phyloP scores from a whole-genome alignment of 2,329 filamentous ascomycete species.

The Albophoma yamanashiensis region DNA sequence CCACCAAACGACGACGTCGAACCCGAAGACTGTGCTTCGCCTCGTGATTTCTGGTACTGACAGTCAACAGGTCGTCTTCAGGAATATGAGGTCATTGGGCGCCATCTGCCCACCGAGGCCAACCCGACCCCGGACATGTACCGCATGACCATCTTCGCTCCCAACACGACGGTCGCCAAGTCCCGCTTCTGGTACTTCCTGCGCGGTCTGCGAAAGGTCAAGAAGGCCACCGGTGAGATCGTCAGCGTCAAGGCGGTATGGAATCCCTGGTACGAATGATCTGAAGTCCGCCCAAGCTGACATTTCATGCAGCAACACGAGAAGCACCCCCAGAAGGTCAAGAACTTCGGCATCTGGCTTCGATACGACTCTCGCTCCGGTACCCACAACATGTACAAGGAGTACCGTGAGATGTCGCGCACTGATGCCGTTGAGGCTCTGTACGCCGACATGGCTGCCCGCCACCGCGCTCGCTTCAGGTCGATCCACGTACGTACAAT shows the following conservation, averaged over 20 bases:
- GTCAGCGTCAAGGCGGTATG: conserved; percentile 88
- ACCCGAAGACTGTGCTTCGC: background rate
- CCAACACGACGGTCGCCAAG: conserved; percentile 97
- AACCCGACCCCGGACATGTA: conserved; percentile 98
- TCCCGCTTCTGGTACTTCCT: conserved; percentile 99
- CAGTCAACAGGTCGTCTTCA: conserved; percentile 78
- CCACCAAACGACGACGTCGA: background rate
- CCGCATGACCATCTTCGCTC: conserved; percentile 99
- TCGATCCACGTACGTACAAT: conserved; percentile 80
- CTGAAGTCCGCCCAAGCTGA: conserved; percentile 1
- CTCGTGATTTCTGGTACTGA: background rate
- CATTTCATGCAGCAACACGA: conserved; percentile 64
- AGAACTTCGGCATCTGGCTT: conserved; percentile 99
- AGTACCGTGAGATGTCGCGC: conserved; percentile 98
- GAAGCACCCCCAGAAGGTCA: conserved; percentile 99
- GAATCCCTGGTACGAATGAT: background rate
- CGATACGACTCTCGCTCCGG: conserved; percentile 99
- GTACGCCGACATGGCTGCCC: conserved; percentile 99
- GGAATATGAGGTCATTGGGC: conserved; percentile 99
- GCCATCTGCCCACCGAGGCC: conserved; percentile 94
- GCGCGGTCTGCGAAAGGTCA: conserved; percentile 98
- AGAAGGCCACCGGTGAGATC: conserved; percentile 99
- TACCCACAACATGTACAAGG: conserved; percentile 99
- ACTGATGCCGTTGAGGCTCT: conserved; percentile 91
- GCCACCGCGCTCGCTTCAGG: conserved; percentile 93